Evolutionary conservation across 148 eudicot species (phyloP), one percentile per base, ranked within the genome.

Genomic region (Rhododendron ovatum): DNA sequence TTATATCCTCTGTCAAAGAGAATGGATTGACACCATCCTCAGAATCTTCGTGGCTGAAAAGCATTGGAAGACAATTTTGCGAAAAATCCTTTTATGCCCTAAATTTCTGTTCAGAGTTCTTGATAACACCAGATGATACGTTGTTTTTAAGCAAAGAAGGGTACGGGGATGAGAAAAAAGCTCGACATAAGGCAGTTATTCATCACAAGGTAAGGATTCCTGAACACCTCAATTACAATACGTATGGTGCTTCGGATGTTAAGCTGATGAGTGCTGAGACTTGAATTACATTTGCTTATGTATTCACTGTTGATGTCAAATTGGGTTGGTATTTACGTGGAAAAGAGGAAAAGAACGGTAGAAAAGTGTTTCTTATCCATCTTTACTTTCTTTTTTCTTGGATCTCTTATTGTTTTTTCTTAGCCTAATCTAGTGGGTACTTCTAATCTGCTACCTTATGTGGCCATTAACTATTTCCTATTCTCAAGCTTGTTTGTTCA

Each of bases 121-220:
- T 92, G 86, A 39, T 94, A 87, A 91, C 95, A 12, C 88, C 93
- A 39, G 90, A 93, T 74, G 97, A 94, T 89, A 89, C 91, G 0
- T 57, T 94, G 59, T 90, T 91, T 26, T 74, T 94, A 85, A 90
- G 93, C 82, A 85, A 85, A 28, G 99, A 96, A 86, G 85, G 90
- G 55, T 79, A 89, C 71, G 96, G 93, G n/a, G 90, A 88, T 85
- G 80, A 84, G 76, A 90, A 92, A 86, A 86, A 87, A 24, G 83
- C 93, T 85, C 89, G 95, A 83, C 94, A 92, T 88, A 96, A 94
- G 90, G 99, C 96, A 69, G 91, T 95, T 80, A 90, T 93, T 83
- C 92, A 91, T 88, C 99, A 96, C 86, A 93, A 95, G 99, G 99
- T 92, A 90, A 91, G 96, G 73, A 7, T 33, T 2, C 61, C 17